Percentiles rank a stretch among this genome's conserved stretches.
phyloP scores from a whole-genome alignment of 2,329 filamentous ascomycete species.

The Phialophora macrospora region DNA sequence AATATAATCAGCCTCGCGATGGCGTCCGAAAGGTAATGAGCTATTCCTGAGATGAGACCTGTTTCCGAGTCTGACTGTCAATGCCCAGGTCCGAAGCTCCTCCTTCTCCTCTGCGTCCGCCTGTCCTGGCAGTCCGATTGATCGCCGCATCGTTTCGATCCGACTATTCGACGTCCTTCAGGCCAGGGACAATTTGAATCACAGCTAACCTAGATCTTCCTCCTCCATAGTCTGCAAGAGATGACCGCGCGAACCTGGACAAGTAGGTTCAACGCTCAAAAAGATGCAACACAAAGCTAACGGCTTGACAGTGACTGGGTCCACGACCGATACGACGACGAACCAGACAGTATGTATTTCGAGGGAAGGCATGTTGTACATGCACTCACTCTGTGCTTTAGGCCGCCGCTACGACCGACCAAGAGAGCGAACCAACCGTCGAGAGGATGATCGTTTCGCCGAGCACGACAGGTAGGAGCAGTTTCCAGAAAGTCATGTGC shows the following conservation, averaged over 20 bases:
- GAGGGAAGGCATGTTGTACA: constrained; percentile 20
- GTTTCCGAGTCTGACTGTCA: constrained; percentile 44
- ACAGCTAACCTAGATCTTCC: constrained; percentile 52
- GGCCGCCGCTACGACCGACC: constrained; percentile 28
- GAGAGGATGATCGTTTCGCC: constrained; percentile 48
- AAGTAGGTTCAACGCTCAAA: constrained; percentile 44
- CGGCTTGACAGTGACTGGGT: constrained; percentile 78
- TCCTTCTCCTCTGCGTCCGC: constrained; percentile 31
- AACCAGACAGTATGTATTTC: constrained; percentile 55
- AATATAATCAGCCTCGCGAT: constrained; percentile 71
- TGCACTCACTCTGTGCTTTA: constrained; percentile 42
- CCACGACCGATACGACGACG: constrained; percentile 84
- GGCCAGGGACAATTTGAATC: constrained; percentile 46
- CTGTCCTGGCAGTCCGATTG: constrained; percentile 32
- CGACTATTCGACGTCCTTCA: constrained; percentile 44
- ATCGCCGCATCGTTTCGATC: constrained; percentile 35
- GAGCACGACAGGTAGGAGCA: constrained; percentile 45
- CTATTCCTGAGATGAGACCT: constrained; percentile 44
- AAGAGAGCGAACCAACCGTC: constrained; percentile 28
- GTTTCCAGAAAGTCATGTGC: background rate
- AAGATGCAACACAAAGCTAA: constrained; percentile 23
- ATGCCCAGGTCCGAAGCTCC: constrained; percentile 33
- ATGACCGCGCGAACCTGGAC: constrained; percentile 54
- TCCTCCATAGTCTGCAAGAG: constrained; percentile 52
- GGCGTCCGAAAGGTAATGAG: constrained; percentile 82